Evolutionary conservation across 2,329 filamentous ascomycete species (phyloP).

Genomic region (Blumeriella jaapii): DNA sequence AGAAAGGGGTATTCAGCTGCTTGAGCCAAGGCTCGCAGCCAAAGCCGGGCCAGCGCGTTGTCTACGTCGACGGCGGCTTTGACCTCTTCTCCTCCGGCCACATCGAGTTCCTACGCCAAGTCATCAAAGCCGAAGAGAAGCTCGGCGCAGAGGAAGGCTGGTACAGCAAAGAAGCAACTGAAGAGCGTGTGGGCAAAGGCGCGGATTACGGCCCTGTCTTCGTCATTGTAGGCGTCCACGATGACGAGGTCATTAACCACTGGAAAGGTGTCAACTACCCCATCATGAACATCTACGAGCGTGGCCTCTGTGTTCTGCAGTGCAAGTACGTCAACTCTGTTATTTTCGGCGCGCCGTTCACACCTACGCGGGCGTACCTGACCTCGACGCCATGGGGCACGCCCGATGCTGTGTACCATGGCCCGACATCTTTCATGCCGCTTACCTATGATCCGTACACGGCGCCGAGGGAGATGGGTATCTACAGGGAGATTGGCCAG

Average conservation of each 20-base stretch:
- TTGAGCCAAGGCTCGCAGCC: slow-evolving; percentile 63
- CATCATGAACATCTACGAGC: slow-evolving; percentile 99
- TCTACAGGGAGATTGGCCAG: slow-evolving; percentile 66
- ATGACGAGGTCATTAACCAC: slow-evolving; percentile 87
- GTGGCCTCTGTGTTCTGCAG: slow-evolving; percentile 87
- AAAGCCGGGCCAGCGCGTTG: slow-evolving; percentile 66
- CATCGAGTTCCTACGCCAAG: slow-evolving; percentile 81
- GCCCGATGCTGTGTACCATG: slow-evolving; percentile 82
- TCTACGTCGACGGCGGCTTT: slow-evolving; percentile 95
- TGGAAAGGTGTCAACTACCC: slow-evolving; percentile 98
- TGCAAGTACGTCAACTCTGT: slow-evolving; percentile 89
- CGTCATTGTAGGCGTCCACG: slow-evolving; percentile 87
- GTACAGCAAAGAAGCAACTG: slow-evolving; percentile 54
- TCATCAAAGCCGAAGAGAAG: slow-evolving; percentile 61
- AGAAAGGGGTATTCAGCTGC: slow-evolving; percentile 52
- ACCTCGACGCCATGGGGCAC: slow-evolving; percentile 59
- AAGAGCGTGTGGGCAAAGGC: slow-evolving; percentile 50
- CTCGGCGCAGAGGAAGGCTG: slow-evolving; percentile 59
- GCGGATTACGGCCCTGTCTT: slow-evolving; percentile 73
- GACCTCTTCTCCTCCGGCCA: slow-evolving; percentile 95
- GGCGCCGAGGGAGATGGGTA: slow-evolving; percentile 68
- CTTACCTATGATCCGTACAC: slow-evolving; percentile 69
- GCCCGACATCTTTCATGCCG: slow-evolving; percentile 68
- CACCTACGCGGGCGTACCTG: slow-evolving; percentile 70
- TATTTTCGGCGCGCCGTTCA: slow-evolving; percentile 82